Evolutionary conservation across 345 rosid genomes (phyloP).

Genomic region (Geranium rotundifolium): DNA sequence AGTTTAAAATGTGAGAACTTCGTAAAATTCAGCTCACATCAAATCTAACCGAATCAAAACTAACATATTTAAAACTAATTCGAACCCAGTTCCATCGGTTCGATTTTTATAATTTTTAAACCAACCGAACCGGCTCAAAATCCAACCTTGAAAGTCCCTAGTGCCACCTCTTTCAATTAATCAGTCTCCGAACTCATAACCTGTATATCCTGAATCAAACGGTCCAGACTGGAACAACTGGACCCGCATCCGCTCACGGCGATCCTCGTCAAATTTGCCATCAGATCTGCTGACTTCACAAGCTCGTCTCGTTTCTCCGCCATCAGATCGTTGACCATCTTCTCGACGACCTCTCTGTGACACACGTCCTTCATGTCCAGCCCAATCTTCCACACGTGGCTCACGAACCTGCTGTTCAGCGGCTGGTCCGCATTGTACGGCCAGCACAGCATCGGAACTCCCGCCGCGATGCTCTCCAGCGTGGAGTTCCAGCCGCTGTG

Average conservation of each 20-base stretch:
- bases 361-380: conserved; percentile 59
- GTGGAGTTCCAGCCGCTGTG: too few relatives aligned
- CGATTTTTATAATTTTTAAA: too few relatives aligned
- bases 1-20: too few relatives aligned
- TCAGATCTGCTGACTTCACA: conserved; percentile 8
- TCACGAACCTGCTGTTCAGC: conserved; percentile 44
- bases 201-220: conserved; percentile 27
- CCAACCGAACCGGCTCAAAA: too few relatives aligned
- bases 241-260: conserved; percentile 24
- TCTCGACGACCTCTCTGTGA: conserved; percentile 35
- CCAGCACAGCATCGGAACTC: conserved; percentile 72
- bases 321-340: conserved; percentile 47
- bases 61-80: too few relatives aligned
- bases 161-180: too few relatives aligned
- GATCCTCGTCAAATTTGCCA: conserved; percentile 21
- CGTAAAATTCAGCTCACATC: too few relatives aligned
- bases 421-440: conserved; percentile 52
- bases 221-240: conserved; percentile 23
- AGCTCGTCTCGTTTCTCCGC: conserved; percentile 35
- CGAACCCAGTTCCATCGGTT: too few relatives aligned
- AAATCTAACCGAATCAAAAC: too few relatives aligned
- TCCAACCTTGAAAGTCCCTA: too few relatives aligned
- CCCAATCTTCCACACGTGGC: conserved; percentile 55
- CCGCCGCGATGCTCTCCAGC: conserved; percentile 40
- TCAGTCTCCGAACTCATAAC: conserved; percentile 13